phyloP scores from a whole-genome alignment of 2,329 filamentous ascomycete species.

The Paraphoma sp. region DNA sequence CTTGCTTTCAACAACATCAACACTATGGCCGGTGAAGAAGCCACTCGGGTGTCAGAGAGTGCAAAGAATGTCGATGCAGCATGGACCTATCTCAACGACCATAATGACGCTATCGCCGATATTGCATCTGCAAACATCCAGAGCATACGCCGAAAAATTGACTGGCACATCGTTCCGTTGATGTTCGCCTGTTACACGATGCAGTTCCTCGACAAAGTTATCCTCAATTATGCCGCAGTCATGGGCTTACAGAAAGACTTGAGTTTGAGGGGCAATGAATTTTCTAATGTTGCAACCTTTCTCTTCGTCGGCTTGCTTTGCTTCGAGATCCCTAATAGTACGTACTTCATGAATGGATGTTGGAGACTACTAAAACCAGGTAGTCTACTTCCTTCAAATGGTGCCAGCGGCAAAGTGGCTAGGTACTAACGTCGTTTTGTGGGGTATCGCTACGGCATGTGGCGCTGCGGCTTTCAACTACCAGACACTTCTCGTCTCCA shows the following conservation, averaged over 20 bases:
- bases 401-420: conserved; percentile 61
- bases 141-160: conserved; percentile 38
- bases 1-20: neutral
- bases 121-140: neutral
- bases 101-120: neutral
- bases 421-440: conserved; percentile 50
- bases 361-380: neutral
- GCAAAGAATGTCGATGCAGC: conserved; percentile 9
- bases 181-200: conserved; percentile 40
- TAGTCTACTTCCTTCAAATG: conserved; percentile 50
- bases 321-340: conserved; percentile 49
- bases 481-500: conserved; percentile 55
- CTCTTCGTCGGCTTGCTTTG: conserved; percentile 48
- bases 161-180: conserved; percentile 47
- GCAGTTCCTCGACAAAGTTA: conserved; percentile 49
- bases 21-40: neutral
- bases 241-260: conserved; percentile 50
- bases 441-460: conserved; percentile 56
- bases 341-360: neutral
- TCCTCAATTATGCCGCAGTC: conserved; percentile 45
- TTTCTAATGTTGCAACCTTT: conserved; percentile 40
- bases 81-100: conserved; percentile 12
- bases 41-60: neutral
- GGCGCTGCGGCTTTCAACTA: conserved; percentile 57
- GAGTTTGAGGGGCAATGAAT: conserved; percentile 42